phyloP scores from a whole-genome alignment of 2,329 filamentous ascomycete genomes.

The Neonectria faginata region DNA sequence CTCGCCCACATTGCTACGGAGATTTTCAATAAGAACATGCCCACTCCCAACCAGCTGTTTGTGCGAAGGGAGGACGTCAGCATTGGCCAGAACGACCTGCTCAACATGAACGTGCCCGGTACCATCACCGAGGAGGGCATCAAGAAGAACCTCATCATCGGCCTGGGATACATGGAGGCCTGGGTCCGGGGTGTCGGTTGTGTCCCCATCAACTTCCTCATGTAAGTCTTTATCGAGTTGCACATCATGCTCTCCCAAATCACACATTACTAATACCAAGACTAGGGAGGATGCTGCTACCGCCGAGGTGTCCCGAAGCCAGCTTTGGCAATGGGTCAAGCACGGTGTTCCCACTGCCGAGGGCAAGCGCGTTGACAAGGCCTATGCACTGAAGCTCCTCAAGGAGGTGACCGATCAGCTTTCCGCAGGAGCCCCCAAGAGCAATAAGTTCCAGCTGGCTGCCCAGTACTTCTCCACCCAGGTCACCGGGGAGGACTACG shows the following conservation, averaged over 20 bases:
- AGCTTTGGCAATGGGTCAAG: slow-evolving; percentile 96
- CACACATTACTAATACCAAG: background rate
- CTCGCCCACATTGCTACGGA: slow-evolving; percentile 89
- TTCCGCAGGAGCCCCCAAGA: slow-evolving; percentile 78
- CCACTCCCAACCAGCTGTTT: slow-evolving; percentile 96
- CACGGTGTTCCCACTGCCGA: slow-evolving; percentile 81
- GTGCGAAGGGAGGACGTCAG: slow-evolving; percentile 89
- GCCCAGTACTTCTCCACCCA: slow-evolving; percentile 93
- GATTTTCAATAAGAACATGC: slow-evolving; percentile 98
- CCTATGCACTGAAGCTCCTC: slow-evolving; percentile 86
- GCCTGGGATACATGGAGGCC: slow-evolving; percentile 97
- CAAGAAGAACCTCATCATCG: slow-evolving; percentile 97
- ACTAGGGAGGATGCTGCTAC: slow-evolving; percentile 90
- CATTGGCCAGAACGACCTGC: slow-evolving; percentile 87
- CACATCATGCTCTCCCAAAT: too few species aligned
- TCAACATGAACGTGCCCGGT: slow-evolving; percentile 98
- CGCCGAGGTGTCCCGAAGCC: slow-evolving; percentile 91
- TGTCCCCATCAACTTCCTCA: slow-evolving; percentile 96
- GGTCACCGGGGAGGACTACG: slow-evolving; percentile 97
- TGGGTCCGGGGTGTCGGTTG: slow-evolving; percentile 96
- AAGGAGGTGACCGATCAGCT: slow-evolving; percentile 86
- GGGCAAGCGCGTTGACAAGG: slow-evolving; percentile 93
- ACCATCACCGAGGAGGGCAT: slow-evolving; percentile 94
- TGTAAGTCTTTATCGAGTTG: slow-evolving; percentile 51
- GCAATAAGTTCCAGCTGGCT: slow-evolving; percentile 91